A percentile compares a stretch with the other conserved stretches of the same genome.
Evolutionary conservation across 805 yeast species (phyloP).

Genomic region (Suhomyces prunicola): DNA sequence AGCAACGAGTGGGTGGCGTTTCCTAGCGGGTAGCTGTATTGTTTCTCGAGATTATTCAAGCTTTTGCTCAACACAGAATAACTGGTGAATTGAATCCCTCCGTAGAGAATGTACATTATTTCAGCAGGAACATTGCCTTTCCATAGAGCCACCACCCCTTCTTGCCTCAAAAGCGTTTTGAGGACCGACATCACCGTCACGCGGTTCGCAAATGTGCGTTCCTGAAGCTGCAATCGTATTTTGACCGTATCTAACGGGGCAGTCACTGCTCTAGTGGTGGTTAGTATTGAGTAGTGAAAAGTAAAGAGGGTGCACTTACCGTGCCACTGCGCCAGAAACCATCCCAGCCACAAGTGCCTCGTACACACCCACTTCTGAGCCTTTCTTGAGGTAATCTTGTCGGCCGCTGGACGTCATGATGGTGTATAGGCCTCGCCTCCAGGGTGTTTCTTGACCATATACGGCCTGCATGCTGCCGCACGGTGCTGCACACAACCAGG

Average conservation of each 20-base stretch:
- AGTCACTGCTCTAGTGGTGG: constrained; percentile 45
- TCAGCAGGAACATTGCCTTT: constrained; percentile 95
- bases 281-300: neutral
- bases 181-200: constrained; percentile 25
- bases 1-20: constrained; percentile 45
- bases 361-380: constrained; percentile 48
- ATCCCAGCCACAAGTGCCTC: constrained; percentile 70
- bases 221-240: constrained; percentile 67
- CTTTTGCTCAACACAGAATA: constrained; percentile 53
- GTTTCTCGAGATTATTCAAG: constrained; percentile 30
- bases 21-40: constrained; percentile 20
- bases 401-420: neutral
- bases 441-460: constrained; percentile 9
- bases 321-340: constrained; percentile 56
- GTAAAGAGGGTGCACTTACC: constrained; percentile 23
- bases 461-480: neutral
- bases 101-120: constrained; percentile 77
- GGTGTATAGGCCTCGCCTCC: neutral
- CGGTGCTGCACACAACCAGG: neutral
- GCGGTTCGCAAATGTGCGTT: constrained; percentile 14
- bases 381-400: constrained; percentile 46
- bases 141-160: constrained; percentile 83
- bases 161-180: constrained; percentile 47
- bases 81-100: constrained; percentile 78
- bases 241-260: constrained; percentile 82